A percentile compares a stretch with the other conserved stretches of the same genome.
phyloP scores from a whole-genome alignment of 2,329 filamentous ascomycete genomes.

The Bimuria novae-zelandiae region DNA sequence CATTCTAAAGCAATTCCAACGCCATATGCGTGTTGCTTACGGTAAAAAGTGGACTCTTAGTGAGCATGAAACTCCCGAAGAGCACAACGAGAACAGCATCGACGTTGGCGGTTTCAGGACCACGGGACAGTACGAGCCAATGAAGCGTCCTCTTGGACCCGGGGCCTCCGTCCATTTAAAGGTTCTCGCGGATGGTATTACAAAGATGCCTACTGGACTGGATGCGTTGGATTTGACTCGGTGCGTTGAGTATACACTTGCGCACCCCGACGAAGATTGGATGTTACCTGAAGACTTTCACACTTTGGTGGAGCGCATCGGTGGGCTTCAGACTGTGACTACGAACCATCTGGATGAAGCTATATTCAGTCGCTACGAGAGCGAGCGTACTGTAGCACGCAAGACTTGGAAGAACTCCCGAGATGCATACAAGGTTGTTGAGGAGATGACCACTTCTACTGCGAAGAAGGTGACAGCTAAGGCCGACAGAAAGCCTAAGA shows the following conservation, averaged over 20 bases:
- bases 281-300: neutral
- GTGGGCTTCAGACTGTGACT: neutral
- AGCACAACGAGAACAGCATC: neutral
- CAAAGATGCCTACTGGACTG: neutral
- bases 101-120: neutral
- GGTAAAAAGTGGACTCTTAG: neutral
- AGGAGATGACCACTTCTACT: too few species aligned
- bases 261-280: neutral
- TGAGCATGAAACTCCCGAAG: neutral
- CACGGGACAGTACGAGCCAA: neutral
- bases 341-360: neutral
- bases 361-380: neutral
- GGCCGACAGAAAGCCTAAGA: too few species aligned
- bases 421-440: too few species aligned
- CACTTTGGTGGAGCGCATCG: neutral
- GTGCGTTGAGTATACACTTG: neutral
- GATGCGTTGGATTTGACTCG: neutral
- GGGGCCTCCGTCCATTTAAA: neutral
- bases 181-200: neutral
- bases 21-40: neutral
- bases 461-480: too few species aligned
- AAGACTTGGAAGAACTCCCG: too few species aligned
- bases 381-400: too few species aligned
- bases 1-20: neutral
- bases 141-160: too few species aligned